Base-by-base conservation (phyloP, 164 flowering plant genomes). In the Vitis cinerea region DNA sequence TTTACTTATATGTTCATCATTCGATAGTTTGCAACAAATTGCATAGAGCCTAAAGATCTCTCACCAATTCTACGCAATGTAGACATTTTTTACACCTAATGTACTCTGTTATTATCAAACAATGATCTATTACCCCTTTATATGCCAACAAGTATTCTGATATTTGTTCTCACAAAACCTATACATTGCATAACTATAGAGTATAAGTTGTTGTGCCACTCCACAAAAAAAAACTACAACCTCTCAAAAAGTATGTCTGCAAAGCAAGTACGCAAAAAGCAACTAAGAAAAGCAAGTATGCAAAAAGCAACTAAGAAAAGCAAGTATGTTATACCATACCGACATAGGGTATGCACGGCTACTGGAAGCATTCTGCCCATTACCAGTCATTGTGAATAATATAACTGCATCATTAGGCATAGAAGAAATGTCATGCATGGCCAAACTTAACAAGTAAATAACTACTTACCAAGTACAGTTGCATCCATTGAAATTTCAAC, bases 11-110 rank as follows among this genome's bases (percentile, higher is more conserved):
- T 52, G 27, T 71, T 50, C 23, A 37, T 77, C 9, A 49, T 63
- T 49, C 16, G 9, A 61, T 50, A 50, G 59, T 65, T 69, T 72
- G 58, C 83, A 90, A 95, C 87, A 71, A 74, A 72, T 80, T 60
- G 63, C 72, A 51, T 69, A 73, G 67, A 77, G 58, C 74, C 63
- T 82, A 66, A 79, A 78, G 78, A 57, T 59, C 16, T 59, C 72
- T 12, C 50, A 71, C 59, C 75, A 74, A 57, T 77, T 69, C 50
- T 67, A 63, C 58, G 68, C 63, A 54, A 64, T 67, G 50, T 61
- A 72, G 52, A 49, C 68, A 8, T 60, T 65, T 71, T 76, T 63
- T 31, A 77, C 78, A 50, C 72, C 75, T 48, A 78, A 82, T 83
- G 93, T 85, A 64, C 54, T 65, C 61, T 44, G 3, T 12, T 37